A percentile compares a stretch with the other conserved stretches of the same genome.
Conservation (phyloP, 2,329 filamentous ascomycete species). For the Colletotrichum liaoningense region DNA sequence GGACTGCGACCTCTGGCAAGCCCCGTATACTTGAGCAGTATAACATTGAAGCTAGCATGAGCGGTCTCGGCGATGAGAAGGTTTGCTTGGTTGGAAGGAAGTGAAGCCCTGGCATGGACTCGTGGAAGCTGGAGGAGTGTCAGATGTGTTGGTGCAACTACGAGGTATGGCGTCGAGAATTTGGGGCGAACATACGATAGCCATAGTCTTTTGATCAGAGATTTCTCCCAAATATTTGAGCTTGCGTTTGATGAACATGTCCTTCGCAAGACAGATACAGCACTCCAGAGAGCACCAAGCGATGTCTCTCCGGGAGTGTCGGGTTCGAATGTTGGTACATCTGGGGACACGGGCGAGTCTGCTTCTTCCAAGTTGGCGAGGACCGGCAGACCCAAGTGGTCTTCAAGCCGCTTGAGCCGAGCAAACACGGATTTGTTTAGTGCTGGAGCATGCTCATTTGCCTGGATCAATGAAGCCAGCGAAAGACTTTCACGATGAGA, state of each 20-base stretch:
- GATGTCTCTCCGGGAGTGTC: constrained; percentile 23
- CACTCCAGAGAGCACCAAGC: constrained; percentile 43
- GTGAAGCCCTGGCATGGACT: constrained; percentile 56
- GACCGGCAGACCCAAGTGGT: constrained; percentile 40
- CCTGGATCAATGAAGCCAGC: constrained; percentile 33
- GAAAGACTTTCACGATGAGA: constrained; percentile 33
- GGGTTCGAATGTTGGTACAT: background rate
- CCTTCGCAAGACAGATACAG: constrained; percentile 43
- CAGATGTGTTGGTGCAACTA: background rate
- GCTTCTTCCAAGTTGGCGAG: constrained; percentile 36
- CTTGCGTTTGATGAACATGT: constrained; percentile 40
- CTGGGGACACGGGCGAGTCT: constrained; percentile 1
- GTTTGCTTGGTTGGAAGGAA: constrained; percentile 56
- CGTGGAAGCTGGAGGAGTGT: constrained; percentile 49
- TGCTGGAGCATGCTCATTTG: constrained; percentile 28
- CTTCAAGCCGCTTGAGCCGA: constrained; percentile 42
- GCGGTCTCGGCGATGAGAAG: constrained; percentile 54
- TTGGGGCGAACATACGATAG: constrained; percentile 40
- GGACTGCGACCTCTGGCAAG: constrained; percentile 45
- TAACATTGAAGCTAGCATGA: constrained; percentile 56
- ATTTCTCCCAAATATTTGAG: constrained; percentile 46
- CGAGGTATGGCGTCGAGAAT: background rate
- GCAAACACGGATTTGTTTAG: constrained; percentile 37
- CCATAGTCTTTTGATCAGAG: constrained; percentile 48
- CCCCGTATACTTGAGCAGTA: constrained; percentile 53